Conservation (phyloP, 164 flowering plant species). For the Dillenia suffruticosa region DNA sequence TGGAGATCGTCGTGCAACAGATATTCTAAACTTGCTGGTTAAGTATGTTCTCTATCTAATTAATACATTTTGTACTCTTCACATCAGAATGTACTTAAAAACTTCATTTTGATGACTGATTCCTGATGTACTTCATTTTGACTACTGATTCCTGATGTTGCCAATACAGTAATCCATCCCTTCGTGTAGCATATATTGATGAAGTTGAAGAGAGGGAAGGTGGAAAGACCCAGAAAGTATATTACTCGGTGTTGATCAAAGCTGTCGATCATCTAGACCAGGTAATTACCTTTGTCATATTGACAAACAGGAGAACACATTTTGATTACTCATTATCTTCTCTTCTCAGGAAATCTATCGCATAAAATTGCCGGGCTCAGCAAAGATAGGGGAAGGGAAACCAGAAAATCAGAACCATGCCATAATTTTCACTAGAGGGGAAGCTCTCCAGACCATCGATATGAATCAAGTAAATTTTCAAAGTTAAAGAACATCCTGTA, state of each 20-base stretch:
- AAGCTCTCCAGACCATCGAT: constrained; percentile 97
- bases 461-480: constrained; percentile 79
- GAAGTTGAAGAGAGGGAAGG: constrained; percentile 93
- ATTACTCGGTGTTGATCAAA: constrained; percentile 88
- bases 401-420: constrained; percentile 99
- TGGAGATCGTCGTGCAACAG: constrained; percentile 96
- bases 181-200: constrained; percentile 97
- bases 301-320: too few species aligned
- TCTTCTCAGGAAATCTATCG: constrained; percentile 77
- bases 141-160: neutral
- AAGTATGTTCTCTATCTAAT: constrained; percentile 54
- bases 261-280: constrained; percentile 94
- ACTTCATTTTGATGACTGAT: neutral
- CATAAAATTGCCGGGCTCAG: constrained; percentile 90
- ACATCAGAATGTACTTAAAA: neutral
- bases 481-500: neutral
- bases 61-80: neutral
- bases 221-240: constrained; percentile 71
- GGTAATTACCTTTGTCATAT: constrained; percentile 35
- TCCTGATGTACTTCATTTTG: neutral
- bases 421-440: constrained; percentile 89
- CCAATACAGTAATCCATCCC: constrained; percentile 70
- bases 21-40: constrained; percentile 93
- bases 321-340: neutral
- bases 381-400: constrained; percentile 96